Base-by-base conservation (phyloP, 305 asterid genomes). In the Petunia hybrid region DNA sequence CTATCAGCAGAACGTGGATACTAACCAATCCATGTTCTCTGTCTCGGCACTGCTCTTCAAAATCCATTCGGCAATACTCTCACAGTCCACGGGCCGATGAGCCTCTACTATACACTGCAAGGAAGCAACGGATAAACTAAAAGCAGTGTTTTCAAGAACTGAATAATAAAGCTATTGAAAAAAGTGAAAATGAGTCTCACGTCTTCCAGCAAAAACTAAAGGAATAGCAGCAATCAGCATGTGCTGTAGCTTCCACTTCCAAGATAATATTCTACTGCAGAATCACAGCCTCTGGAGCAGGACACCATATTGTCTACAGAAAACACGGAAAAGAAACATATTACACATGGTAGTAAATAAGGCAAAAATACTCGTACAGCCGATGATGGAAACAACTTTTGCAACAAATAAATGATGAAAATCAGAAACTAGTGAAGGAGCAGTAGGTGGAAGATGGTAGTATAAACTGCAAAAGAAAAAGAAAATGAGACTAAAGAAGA, bases 31-130 rank as follows among this genome's bases (percentile, higher is more conserved):
- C 31, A 22, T 22, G 31, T 22, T 22, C 1, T 22, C 31, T 22
- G 31, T 22, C 31, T 22, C 31, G 31, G 98, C 95, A 81, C 94
- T 89, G 88, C 91, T 94, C 80, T 94, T 94, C 90, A 88, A 75
- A 80, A 91, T 85, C 97, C 98, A 94, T 83, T 89, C 91, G 9
- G 92, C 87, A 79, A 94, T 97, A 75, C 93, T 94, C 67, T 80
- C 97, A 57, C 98, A 94, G 85, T 91, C 94, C 84, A 94, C 97
- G 0, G 98, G 98, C 38, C 98, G 91, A 83, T 94, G 98, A 71
- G 98, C 97, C 84, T 94, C 97, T 87, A 92, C 97, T 43, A 79
- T 22, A 22, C 31, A 22, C 31, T 22, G 31, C 31, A 22, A 22
- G 31, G 31, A 22, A 22, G 31, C 82, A 85, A 81, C 80, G 66